These are phyloP conservation scores for Salix purpurea DNA, from an alignment of 345 rosid genomes.

Conservation along the genomic window DNA sequence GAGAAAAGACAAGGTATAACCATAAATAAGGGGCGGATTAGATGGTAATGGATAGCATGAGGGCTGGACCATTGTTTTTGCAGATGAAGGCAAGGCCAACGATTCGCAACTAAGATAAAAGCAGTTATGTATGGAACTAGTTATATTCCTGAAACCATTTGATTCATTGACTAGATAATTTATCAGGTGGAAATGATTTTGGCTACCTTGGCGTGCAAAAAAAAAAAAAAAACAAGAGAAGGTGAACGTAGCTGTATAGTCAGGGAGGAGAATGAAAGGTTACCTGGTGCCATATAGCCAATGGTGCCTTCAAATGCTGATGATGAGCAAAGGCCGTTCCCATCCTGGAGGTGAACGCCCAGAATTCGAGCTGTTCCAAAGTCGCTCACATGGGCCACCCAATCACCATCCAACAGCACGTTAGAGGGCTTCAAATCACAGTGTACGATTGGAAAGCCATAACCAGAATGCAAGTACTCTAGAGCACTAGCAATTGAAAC, in stretches of 20 bases:
- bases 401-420: constrained; percentile 56
- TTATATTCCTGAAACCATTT: no score
- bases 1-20: no score
- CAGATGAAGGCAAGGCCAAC: no score
- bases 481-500: constrained; percentile 58
- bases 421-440: constrained; percentile 90
- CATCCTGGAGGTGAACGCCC: constrained; percentile 50
- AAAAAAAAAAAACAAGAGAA: background rate
- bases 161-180: no score
- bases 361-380: constrained; percentile 91
- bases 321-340: constrained; percentile 42
- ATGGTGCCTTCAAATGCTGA: constrained; percentile 78
- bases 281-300: constrained; percentile 96
- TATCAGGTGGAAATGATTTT: background rate
- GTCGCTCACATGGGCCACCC: constrained; percentile 81
- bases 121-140: no score
- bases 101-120: no score
- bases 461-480: constrained; percentile 77
- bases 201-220: background rate
- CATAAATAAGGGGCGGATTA: no score
- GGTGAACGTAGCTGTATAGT: background rate
- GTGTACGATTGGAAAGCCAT: constrained; percentile 68
- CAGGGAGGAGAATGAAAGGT: background rate
- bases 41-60: no score
- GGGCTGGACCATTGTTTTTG: no score